Base-by-base conservation (phyloP, 306 rosid species). In the Casuarina equisetifolia region DNA sequence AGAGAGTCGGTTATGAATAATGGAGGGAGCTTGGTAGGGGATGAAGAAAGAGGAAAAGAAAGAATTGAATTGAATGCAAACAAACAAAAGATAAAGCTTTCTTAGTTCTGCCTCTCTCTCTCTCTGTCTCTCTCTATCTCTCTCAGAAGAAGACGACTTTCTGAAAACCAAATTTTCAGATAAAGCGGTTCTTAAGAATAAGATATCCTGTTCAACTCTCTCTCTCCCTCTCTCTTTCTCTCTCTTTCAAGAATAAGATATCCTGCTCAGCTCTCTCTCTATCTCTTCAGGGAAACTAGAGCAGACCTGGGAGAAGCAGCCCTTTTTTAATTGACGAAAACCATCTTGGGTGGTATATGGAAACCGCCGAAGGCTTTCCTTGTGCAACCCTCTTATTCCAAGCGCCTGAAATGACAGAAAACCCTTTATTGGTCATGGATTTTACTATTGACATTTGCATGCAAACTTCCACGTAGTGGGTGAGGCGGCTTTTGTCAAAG, bases 401-500 rank as follows among this genome's bases (percentile, higher is more conserved):
- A 13, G 64, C 20, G 15, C 1, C 39, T 69, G 85, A 76, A 90
- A 84, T 88, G 81, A 79, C 92, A 54, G 70, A 88, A 90, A 72
- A 57, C 85, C 82, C 89, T 64, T 52, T 36, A 3, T 25, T 57
- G 35, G 2, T 77, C 76, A 82, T 45, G 43, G 66, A 70, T 73
- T 81, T 72, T 77, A 76, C 81, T 78, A 48, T 85, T 88, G 78
- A 79, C 84, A 77, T 74, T 86, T 89, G 84, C 89, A 85, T 87
- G 93, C 90, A 85, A 84, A 84, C 81, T 69, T 82, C 87, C 91
- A 90, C 93, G 89, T 90, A 48, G 85, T 78, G 73, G 40, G 17
- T 72, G 39, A 61, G 84, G 74, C 71, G 70, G 83, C 87, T 79
- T 36, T 12, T 70, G 6, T 7, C 48, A 12, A 25, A 9, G 52